These are phyloP conservation scores for Oryza coarctata DNA, from an alignment of 176 grass and related monocot genomes.

Conservation along the genomic window DNA sequence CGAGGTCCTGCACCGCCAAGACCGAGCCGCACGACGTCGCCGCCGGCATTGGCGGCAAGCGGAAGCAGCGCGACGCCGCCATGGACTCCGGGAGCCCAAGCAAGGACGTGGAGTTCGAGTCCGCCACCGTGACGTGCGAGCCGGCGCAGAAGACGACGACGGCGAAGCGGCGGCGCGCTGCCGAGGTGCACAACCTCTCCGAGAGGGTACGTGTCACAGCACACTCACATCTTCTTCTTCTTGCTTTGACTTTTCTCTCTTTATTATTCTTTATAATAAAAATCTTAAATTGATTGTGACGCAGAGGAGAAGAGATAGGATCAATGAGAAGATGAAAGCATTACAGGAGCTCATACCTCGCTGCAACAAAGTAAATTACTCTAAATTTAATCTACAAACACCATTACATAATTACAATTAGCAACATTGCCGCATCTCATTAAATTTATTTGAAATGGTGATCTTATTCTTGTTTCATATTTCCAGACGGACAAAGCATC, in stretches of 20 bases:
- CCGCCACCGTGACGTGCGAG: conserved; percentile 34
- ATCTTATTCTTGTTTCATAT: neutral
- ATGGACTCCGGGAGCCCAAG: conserved; percentile 43
- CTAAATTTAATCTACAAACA: neutral
- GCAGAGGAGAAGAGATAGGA: conserved; percentile 87
- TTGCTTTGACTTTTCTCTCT: neutral
- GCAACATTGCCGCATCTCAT: neutral
- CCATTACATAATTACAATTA: neutral
- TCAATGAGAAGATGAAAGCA: conserved; percentile 96
- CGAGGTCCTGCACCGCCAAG: conserved; percentile 38
- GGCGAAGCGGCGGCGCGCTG: conserved; percentile 60
- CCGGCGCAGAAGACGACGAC: conserved; percentile 24
- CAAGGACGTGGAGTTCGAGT: conserved; percentile 60
- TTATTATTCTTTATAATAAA: neutral
- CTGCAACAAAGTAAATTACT: conserved; percentile 68
- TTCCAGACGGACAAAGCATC: conserved; percentile 80
- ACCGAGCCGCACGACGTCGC: neutral
- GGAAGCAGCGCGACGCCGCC: conserved; percentile 46
- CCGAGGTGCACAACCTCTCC: conserved; percentile 86
- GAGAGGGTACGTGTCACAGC: conserved; percentile 50
- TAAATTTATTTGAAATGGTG: neutral
- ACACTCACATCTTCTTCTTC: neutral
- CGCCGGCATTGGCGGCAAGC: conserved; percentile 41
- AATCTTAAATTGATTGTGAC: neutral
- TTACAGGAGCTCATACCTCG: conserved; percentile 87